A percentile compares a stretch with the other conserved stretches of the same genome.
Conservation (phyloP, 768 basidiomycete genomes). For the Lentinula sp. region DNA sequence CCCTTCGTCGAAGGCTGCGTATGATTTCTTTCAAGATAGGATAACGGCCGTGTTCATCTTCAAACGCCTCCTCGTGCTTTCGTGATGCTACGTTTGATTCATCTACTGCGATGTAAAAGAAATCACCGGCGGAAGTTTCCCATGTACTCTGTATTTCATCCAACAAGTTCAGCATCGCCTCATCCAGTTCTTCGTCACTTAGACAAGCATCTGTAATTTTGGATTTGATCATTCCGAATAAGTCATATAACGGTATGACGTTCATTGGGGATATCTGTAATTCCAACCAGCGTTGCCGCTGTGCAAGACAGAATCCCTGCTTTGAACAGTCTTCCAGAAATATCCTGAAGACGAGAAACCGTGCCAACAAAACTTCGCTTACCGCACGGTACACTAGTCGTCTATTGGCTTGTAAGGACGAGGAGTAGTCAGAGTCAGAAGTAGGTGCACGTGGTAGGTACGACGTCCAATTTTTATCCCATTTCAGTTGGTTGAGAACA, state of each 20-base stretch:
- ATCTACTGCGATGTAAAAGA: constrained; percentile 2
- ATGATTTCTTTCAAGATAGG: constrained; percentile 4
- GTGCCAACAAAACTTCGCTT: not conserved
- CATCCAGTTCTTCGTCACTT: not conserved
- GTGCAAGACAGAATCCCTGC: not conserved
- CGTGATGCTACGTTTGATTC: constrained; percentile 1
- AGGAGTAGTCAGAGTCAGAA: too few relatives aligned
- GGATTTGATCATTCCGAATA: not conserved
- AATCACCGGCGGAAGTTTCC: not conserved
- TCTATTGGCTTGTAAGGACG: too few relatives aligned
- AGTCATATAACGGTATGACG: not conserved
- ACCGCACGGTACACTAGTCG: not conserved
- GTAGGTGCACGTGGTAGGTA: too few relatives aligned
- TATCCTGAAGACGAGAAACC: not conserved
- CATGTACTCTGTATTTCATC: not conserved
- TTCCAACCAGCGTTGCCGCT: not conserved
- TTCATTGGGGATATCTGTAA: not conserved
- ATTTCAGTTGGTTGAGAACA: too few relatives aligned
- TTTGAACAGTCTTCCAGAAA: not conserved
- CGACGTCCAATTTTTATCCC: too few relatives aligned
- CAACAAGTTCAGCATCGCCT: not conserved
- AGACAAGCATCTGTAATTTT: not conserved
- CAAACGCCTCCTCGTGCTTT: not conserved
- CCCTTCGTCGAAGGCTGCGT: not conserved
- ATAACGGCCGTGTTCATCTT: not conserved